phyloP scores from a whole-genome alignment of 176 grass and related monocot species.

The Tuctoria greenei region DNA sequence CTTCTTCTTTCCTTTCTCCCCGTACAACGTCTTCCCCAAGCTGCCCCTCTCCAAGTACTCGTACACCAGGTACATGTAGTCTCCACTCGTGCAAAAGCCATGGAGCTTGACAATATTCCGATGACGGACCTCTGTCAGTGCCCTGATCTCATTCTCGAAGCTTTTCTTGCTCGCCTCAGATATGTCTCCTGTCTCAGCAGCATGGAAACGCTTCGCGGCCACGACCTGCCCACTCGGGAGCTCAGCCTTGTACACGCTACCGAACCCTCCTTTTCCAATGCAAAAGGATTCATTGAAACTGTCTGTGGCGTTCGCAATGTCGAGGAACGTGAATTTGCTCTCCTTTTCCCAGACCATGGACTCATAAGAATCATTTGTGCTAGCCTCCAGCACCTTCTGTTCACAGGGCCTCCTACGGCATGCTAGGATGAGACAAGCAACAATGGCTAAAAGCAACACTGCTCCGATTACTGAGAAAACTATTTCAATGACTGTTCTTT shows the following conservation, averaged over 20 bases:
- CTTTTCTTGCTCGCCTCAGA: constrained; percentile 62
- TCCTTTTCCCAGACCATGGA: constrained; percentile 91
- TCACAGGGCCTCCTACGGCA: constrained; percentile 48
- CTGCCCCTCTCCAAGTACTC: constrained; percentile 84
- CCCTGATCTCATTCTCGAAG: constrained; percentile 78
- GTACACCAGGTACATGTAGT: constrained; percentile 79
- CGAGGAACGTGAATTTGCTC: constrained; percentile 71
- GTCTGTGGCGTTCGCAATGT: constrained; percentile 80
- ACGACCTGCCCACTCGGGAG: constrained; percentile 59
- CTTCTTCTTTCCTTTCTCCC: constrained; percentile 60
- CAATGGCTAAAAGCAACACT: constrained; percentile 41
- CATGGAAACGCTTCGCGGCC: constrained; percentile 82
- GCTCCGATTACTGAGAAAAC: constrained; percentile 56
- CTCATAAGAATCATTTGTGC: constrained; percentile 37
- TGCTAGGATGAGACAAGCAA: constrained; percentile 46
- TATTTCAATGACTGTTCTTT: constrained; percentile 59
- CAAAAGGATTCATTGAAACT: constrained; percentile 76
- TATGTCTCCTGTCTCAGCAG: constrained; percentile 42
- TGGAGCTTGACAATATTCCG: constrained; percentile 87
- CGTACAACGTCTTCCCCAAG: constrained; percentile 68
- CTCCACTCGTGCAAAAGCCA: constrained; percentile 70
- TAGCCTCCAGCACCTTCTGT: constrained; percentile 44
- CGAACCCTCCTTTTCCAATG: constrained; percentile 90
- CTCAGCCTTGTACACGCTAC: constrained; percentile 74
- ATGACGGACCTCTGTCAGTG: constrained; percentile 77